Conservation (phyloP, 306 rosid genomes). For the Fragaria nilgerrensis region DNA sequence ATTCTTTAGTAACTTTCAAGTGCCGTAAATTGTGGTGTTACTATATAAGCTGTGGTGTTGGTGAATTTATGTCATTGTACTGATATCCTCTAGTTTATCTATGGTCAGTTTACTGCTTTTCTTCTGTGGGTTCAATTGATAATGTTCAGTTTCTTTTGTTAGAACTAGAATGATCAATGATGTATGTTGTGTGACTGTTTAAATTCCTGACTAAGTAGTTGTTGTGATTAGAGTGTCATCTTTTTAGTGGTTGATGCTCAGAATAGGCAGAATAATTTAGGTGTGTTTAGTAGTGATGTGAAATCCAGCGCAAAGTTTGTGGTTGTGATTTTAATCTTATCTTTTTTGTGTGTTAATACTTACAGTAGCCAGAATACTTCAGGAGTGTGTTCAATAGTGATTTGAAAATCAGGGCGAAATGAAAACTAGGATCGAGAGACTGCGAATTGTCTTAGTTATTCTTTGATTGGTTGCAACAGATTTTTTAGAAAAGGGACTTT, state of each 20-base stretch:
- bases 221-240: background rate
- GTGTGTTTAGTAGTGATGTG: background rate
- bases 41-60: background rate
- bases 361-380: no score
- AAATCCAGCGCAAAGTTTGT: no score
- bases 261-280: background rate
- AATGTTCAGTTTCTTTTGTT: background rate
- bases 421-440: background rate
- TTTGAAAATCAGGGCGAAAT: no score
- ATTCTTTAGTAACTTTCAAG: slow-evolving; percentile 19
- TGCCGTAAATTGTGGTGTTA: slow-evolving; percentile 5
- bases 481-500: no score
- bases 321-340: no score
- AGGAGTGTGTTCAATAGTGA: no score
- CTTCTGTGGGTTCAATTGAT: background rate
- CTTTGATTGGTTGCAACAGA: no score
- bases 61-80: slow-evolving; percentile 23
- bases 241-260: background rate
- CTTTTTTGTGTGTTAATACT: no score
- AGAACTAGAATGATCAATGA: background rate
- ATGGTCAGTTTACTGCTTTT: background rate
- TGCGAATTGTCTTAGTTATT: background rate
- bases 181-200: background rate
- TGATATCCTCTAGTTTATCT: slow-evolving; percentile 31
- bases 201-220: background rate